Evolutionary conservation across 306 rosid species (phyloP).

Genomic region (Inga leiocalycina): DNA sequence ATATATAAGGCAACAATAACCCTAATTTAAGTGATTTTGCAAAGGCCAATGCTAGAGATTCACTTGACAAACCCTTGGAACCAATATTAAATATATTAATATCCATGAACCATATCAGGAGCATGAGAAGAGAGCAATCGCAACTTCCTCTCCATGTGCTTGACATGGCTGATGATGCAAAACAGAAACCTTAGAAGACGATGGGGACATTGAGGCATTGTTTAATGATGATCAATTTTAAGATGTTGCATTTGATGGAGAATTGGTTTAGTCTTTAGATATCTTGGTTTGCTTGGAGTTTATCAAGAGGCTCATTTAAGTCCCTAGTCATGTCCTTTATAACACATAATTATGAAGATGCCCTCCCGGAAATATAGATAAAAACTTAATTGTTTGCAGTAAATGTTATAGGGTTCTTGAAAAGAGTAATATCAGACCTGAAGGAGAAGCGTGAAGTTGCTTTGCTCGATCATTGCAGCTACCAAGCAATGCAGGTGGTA

Average conservation of each 20-base stretch:
- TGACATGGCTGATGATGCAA: not conserved
- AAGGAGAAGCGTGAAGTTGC: conserved; percentile 96
- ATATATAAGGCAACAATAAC: not conserved
- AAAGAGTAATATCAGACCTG: conserved; percentile 49
- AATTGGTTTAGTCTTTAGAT: not conserved
- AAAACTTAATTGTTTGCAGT: not conserved
- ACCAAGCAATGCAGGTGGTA: conserved; percentile 94
- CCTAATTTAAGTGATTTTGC: not conserved
- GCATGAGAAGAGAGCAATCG: not conserved
- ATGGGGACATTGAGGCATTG: not conserved
- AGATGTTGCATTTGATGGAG: not conserved
- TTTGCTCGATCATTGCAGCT: conserved; percentile 99
- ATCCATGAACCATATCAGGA: not conserved
- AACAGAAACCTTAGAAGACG: not conserved
- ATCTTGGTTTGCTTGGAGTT: not conserved
- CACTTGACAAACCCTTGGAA: not conserved
- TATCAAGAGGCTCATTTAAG: not conserved
- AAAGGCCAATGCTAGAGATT: not conserved
- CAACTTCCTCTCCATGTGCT: not conserved
- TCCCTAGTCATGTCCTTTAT: not conserved
- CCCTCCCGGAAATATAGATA: not conserved
- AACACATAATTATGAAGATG: not conserved
- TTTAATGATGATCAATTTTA: not conserved
- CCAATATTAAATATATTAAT: not conserved
- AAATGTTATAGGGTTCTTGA: not conserved